Evolutionary conservation across 2,329 filamentous ascomycete species (phyloP).

Genomic region (Fusarium nanum): DNA sequence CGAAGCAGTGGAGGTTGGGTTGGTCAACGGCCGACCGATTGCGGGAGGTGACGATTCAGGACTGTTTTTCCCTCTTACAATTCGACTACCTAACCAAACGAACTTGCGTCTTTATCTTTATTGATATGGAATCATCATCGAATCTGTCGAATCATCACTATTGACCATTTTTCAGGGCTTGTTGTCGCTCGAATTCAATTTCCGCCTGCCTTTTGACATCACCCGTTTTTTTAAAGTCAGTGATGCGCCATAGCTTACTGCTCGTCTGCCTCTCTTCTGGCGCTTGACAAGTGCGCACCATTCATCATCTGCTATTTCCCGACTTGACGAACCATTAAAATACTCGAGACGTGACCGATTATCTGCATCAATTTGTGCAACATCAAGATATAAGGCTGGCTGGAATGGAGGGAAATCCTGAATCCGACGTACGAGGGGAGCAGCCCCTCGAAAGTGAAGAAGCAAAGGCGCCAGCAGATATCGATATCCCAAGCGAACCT

Average conservation of each 20-base stretch:
- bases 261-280: conserved; percentile 11
- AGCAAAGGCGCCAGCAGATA: conserved; percentile 13
- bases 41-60: conserved; percentile 4
- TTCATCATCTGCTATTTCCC: conserved; percentile 7
- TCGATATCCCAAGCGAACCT: conserved; percentile 10
- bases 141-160: not conserved
- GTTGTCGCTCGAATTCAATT: not conserved
- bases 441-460: conserved; percentile 2
- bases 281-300: conserved; percentile 15
- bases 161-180: not conserved
- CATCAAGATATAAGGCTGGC: conserved; percentile 8
- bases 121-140: conserved; percentile 20
- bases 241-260: conserved; percentile 26
- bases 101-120: conserved; percentile 25
- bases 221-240: conserved; percentile 4
- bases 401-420: conserved; percentile 48
- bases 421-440: conserved; percentile 29
- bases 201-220: not conserved
- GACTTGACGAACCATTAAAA: conserved; percentile 14
- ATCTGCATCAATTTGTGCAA: conserved; percentile 13
- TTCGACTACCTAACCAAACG: conserved; percentile 2
- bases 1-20: conserved; percentile 6
- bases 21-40: conserved; percentile 26
- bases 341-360: not conserved
- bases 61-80: conserved; percentile 11